Conservation (phyloP, 2,329 filamentous ascomycete genomes). For the Ophiosphaerella herpotricha region DNA sequence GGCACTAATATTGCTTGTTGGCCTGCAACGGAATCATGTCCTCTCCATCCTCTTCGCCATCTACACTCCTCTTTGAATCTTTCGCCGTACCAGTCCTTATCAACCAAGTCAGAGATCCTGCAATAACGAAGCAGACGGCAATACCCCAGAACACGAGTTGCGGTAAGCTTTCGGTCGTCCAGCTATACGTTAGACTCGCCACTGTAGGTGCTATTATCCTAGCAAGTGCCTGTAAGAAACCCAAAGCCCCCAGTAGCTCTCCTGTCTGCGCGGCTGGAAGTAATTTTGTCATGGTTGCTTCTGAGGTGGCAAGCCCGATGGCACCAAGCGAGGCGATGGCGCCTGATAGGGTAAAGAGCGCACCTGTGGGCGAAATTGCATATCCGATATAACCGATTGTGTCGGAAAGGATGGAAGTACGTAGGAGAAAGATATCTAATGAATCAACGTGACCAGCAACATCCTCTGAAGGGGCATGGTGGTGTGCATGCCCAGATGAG, state of each 20-base stretch:
- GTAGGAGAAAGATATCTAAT: background rate
- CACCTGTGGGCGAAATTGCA: background rate
- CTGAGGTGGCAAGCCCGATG: background rate
- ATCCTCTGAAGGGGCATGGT: background rate
- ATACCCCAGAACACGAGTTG: background rate
- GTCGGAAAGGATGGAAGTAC: background rate
- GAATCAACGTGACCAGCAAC: background rate
- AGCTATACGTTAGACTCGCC: background rate
- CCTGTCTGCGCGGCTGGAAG: background rate
- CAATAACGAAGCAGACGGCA: background rate
- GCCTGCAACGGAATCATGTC: background rate
- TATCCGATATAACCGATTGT: background rate
- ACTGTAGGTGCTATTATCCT: background rate
- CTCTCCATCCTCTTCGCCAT: background rate
- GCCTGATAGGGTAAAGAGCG: background rate
- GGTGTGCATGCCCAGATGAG: background rate
- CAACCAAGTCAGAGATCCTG: background rate
- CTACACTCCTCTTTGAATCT: background rate
- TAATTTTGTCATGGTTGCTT: background rate
- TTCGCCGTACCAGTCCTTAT: background rate
- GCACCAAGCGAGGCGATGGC: background rate
- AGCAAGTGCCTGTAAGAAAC: background rate
- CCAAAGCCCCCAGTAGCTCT: background rate
- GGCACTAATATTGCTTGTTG: background rate
- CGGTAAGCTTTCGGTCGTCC: background rate